Evolutionary conservation across 2,329 filamentous ascomycete genomes (phyloP).

Genomic region (Apiospora aurea): DNA sequence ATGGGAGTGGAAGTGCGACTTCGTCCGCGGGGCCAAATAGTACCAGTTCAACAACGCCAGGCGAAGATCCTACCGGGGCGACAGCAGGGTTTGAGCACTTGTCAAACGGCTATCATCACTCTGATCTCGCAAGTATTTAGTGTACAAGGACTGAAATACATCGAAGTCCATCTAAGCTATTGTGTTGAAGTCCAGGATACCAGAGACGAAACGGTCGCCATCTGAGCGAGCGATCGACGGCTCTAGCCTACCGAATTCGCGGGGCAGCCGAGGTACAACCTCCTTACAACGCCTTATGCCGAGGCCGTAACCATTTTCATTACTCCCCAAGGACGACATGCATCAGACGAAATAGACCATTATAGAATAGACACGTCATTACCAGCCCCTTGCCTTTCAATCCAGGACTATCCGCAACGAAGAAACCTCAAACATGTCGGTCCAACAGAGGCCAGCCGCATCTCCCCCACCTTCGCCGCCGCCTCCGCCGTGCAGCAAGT

Average conservation of each 20-base stretch:
- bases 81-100: not conserved
- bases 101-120: not conserved
- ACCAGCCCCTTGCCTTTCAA: not conserved
- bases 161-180: not conserved
- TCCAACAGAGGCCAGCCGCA: constrained; percentile 4
- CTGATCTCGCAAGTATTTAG: not conserved
- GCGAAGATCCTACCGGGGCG: not conserved
- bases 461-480: constrained; percentile 19
- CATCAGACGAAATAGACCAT: not conserved
- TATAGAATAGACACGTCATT: not conserved
- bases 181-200: not conserved
- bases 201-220: not conserved
- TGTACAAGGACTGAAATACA: not conserved
- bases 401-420: not conserved
- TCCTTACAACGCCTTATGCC: not conserved
- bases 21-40: not conserved
- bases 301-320: not conserved
- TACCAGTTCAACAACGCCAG: too few species aligned
- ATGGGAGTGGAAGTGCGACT: not conserved
- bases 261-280: constrained; percentile 16
- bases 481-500: constrained; percentile 23
- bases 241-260: not conserved
- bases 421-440: not conserved
- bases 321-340: not conserved
- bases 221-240: not conserved